phyloP scores from a whole-genome alignment of 2,329 filamentous ascomycete genomes.

The Trichoderma koningii region DNA sequence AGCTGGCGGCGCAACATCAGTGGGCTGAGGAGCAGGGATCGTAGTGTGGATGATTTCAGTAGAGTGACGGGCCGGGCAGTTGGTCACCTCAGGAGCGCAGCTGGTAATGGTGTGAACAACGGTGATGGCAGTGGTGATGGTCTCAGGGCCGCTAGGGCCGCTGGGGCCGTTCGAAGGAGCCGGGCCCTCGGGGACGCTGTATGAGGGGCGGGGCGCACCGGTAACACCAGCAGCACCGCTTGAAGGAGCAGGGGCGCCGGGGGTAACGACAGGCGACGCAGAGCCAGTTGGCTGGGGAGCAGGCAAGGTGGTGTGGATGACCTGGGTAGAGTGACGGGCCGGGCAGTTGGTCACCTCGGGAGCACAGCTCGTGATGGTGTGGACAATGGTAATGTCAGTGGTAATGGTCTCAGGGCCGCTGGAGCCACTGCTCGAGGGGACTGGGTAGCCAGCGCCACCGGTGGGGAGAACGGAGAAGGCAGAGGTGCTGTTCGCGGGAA shows the following conservation, averaged over 20 bases:
- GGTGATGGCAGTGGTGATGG: conserved; percentile 48
- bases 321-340: conserved; percentile 34
- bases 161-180: conserved; percentile 11
- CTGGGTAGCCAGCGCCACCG: neutral
- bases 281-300: conserved; percentile 43
- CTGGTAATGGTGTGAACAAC: conserved; percentile 59
- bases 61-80: conserved; percentile 26
- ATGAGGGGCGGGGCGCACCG: too few relatives aligned
- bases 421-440: neutral
- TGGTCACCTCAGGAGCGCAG: conserved; percentile 34
- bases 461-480: neutral
- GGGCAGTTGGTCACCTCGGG: conserved; percentile 46
- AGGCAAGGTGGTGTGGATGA: conserved; percentile 40
- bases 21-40: conserved; percentile 29
- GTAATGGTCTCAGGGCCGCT: conserved; percentile 31
- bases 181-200: neutral
- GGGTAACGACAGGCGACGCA: conserved; percentile 37
- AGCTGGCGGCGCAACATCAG: conserved; percentile 4
- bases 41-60: conserved; percentile 30
- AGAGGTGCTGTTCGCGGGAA: neutral
- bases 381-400: conserved; percentile 46
- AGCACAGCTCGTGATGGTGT: conserved; percentile 59
- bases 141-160: conserved; percentile 1
- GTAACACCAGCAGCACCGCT: neutral
- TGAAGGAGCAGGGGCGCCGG: neutral